Evolutionary conservation across 2,329 filamentous ascomycete species (phyloP), one percentile per base, ranked within the genome.

Genomic region (Trichoderma asperellum): DNA sequence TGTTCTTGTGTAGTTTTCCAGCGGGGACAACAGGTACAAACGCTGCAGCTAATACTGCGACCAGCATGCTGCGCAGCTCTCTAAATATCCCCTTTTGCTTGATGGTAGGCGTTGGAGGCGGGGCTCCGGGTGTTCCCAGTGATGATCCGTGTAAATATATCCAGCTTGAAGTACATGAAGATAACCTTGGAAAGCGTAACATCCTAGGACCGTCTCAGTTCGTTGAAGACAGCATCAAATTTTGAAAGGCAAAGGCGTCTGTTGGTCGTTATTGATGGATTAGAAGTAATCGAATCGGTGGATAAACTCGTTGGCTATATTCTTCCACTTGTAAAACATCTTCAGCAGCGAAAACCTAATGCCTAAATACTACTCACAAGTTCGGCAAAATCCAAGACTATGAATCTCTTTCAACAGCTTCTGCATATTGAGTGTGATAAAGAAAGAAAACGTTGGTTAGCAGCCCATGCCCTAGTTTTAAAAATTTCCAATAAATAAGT

Each of bases 391-490:
- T 18, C 7, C 10, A 5, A 24, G 0, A 5, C 21, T 10, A 16
- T 3, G 12, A 2, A 0, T 0, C 12, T 5, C 6, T 34, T 12
- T 3, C 18, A 8, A 24, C 5, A 16, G 0, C 16, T n/a, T 21
- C 0, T 34, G 1, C 5, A 2, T 8, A 49, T 61, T 1, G 59
- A 35, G 18, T 11, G 52, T 24, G 29, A 62, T 27, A 62, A 62
- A 5, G 59, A 62, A 16, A 29, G 29, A 16, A 21, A 12, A 49
- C 40, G 59, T 61, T 5, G 7, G n/a, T 11, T 7, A 4, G 0
- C 0, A 34, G 2, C 2, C 29, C 8, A 1, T 16, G 2, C 21
- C 3, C 0, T 4, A 7, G 10, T 0, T 2, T n/a, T n/a, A n/a
- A n/a, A n/a, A n/a, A n/a, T n/a, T n/a, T n/a, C n/a, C n/a, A n/a